Evolutionary conservation across 129 eudicot genomes (phyloP).

Genomic region (Helianthus tuberosus): DNA sequence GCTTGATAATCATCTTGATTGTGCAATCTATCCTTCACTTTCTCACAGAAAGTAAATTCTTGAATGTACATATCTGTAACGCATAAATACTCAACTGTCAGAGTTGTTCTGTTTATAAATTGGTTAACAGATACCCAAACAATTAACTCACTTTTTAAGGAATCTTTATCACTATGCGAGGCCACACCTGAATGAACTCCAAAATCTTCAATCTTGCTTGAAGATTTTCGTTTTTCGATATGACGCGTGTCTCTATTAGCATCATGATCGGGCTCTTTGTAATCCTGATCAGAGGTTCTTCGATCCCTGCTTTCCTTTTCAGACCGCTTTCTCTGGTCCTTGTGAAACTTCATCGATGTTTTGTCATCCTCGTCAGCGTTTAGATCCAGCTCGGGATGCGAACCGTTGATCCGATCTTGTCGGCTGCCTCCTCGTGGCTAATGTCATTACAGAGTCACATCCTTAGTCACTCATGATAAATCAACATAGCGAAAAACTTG

Average conservation of each 20-base stretch:
- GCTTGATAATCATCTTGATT: constrained; percentile 95
- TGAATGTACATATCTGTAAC: constrained; percentile 73
- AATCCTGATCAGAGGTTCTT: constrained; percentile 69
- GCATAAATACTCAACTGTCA: neutral
- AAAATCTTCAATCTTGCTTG: constrained; percentile 73
- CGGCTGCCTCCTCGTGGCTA: constrained; percentile 58
- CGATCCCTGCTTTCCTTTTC: constrained; percentile 70
- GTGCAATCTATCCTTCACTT: constrained; percentile 85
- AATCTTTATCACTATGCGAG: constrained; percentile 67
- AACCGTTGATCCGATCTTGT: constrained; percentile 51
- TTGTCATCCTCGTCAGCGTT: constrained; percentile 68
- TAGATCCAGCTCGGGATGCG: constrained; percentile 54
- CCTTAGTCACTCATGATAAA: neutral
- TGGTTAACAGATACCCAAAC: neutral
- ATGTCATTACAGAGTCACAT: constrained; percentile 9
- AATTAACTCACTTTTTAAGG: constrained; percentile 71
- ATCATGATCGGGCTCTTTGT: constrained; percentile 64
- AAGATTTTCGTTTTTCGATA: constrained; percentile 66
- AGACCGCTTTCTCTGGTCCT: constrained; percentile 69
- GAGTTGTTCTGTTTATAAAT: neutral
- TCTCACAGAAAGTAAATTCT: constrained; percentile 87
- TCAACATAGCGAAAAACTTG: neutral
- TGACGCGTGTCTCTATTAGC: constrained; percentile 49
- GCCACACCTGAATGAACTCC: constrained; percentile 49
- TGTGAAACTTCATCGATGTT: constrained; percentile 50